Evolutionary conservation across 306 rosid species (phyloP).

Genomic region (Carpinus fangiana): DNA sequence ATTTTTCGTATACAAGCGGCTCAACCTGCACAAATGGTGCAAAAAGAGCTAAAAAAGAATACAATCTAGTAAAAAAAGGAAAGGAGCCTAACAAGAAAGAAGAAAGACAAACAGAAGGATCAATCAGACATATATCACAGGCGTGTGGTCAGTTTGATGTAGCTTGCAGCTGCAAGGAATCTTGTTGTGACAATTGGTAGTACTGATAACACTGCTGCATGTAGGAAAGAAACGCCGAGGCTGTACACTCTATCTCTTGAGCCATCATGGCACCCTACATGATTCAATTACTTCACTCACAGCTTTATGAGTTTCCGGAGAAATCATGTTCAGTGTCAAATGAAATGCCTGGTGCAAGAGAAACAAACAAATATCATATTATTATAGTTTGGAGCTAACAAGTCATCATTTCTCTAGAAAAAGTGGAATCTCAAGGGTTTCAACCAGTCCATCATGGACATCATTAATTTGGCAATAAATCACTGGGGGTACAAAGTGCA

Average conservation of each 20-base stretch:
- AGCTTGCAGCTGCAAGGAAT: conserved; percentile 35
- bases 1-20: conserved; percentile 60
- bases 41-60: conserved; percentile 26
- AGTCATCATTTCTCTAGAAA: neutral
- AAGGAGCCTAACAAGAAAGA: neutral
- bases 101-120: conserved; percentile 12
- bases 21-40: conserved; percentile 47
- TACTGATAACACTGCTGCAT: neutral
- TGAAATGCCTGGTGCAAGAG: conserved; percentile 79
- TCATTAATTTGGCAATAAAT: neutral
- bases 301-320: conserved; percentile 91
- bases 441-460: neutral
- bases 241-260: conserved; percentile 56
- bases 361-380: neutral
- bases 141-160: conserved; percentile 34
- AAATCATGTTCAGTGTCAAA: conserved; percentile 88
- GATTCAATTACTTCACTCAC: conserved; percentile 96
- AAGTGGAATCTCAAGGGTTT: neutral
- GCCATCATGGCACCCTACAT: conserved; percentile 64
- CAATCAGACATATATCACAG: conserved; percentile 30
- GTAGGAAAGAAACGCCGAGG: conserved; percentile 38
- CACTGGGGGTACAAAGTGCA: neutral
- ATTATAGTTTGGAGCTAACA: neutral
- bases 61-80: conserved; percentile 6
- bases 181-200: conserved; percentile 31